phyloP scores from a whole-genome alignment of 805 yeast genomes.

The Lipomyces sp. region DNA sequence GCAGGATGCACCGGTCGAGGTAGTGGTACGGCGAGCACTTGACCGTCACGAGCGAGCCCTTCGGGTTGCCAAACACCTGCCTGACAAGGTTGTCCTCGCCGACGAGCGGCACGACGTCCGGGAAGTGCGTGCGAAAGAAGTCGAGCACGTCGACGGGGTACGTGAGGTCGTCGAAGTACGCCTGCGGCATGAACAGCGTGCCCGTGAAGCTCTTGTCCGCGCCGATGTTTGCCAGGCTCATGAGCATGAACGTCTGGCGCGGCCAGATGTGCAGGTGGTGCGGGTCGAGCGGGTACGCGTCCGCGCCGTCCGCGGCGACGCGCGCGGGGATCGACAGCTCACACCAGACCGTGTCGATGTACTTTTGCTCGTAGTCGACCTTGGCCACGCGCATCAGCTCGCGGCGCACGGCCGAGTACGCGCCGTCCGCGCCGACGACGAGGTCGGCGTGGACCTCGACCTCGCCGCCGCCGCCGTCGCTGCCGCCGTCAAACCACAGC shows the following conservation, averaged over 20 bases:
- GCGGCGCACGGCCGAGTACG: slow-evolving; percentile 68
- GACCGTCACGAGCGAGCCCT: slow-evolving; percentile 74
- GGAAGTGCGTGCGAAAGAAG: slow-evolving; percentile 62
- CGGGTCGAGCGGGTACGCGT: slow-evolving; percentile 56
- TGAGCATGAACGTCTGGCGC: slow-evolving; percentile 76
- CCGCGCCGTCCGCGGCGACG: slow-evolving; percentile 30
- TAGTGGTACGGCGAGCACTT: slow-evolving; percentile 67
- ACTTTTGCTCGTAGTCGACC: slow-evolving; percentile 71
- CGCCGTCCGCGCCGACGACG: slow-evolving; percentile 82
- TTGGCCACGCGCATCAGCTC: slow-evolving; percentile 60
- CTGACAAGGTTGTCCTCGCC: slow-evolving; percentile 53
- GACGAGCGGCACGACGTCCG: slow-evolving; percentile 69
- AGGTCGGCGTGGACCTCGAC: slow-evolving; percentile 46
- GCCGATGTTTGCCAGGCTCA: slow-evolving; percentile 73
- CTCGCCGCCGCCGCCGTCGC: slow-evolving; percentile 12
- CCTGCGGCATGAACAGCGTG: slow-evolving; percentile 83
- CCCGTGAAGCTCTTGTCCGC: slow-evolving; percentile 84
- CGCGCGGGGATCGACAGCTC: slow-evolving; percentile 68
- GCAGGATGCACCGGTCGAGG: slow-evolving; percentile 57
- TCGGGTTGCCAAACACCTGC: slow-evolving; percentile 59
- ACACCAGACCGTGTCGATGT: slow-evolving; percentile 77
- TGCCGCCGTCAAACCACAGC: slow-evolving; percentile 27
- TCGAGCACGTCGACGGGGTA: slow-evolving; percentile 45
- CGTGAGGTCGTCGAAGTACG: slow-evolving; percentile 52
- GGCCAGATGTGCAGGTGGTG: slow-evolving; percentile 94